These are phyloP conservation scores for Tolypocladium paradoxum DNA, from an alignment of 2,329 filamentous ascomycete genomes.

Conservation along the genomic window DNA sequence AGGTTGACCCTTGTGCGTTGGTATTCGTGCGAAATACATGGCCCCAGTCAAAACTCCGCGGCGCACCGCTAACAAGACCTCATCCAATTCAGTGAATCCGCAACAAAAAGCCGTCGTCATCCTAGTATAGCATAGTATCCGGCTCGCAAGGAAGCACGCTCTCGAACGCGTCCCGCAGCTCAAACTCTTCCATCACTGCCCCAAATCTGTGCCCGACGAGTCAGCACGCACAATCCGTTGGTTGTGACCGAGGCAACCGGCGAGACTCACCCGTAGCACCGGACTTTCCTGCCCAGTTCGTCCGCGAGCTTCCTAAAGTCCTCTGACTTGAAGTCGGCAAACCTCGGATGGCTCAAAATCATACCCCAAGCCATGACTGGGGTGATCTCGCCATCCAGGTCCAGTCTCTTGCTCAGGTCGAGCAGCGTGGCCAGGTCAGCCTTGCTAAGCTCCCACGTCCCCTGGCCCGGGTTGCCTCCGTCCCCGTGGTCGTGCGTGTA, in stretches of 20 bases:
- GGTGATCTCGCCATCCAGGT: conserved; percentile 83
- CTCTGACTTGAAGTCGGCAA: conserved; percentile 50
- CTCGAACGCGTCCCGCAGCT: conserved; percentile 67
- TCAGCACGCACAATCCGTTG: conserved; percentile 1
- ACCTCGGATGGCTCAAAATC: conserved; percentile 60
- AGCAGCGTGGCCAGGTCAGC: conserved; percentile 71
- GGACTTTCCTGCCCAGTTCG: conserved; percentile 67
- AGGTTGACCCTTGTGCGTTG: background rate
- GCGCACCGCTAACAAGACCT: background rate
- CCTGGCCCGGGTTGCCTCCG: conserved; percentile 36
- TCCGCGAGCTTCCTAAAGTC: conserved; percentile 65
- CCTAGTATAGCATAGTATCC: conserved; percentile 2
- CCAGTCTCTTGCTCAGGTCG: conserved; percentile 70
- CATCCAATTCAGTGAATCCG: background rate
- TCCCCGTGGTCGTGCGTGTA: conserved; percentile 23
- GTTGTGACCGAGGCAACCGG: background rate
- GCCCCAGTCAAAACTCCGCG: background rate
- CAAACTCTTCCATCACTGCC: conserved; percentile 55
- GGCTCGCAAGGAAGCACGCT: conserved; percentile 32
- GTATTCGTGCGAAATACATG: background rate
- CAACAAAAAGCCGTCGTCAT: too few species aligned
- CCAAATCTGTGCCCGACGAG: conserved; percentile 36
- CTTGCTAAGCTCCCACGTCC: conserved; percentile 71
- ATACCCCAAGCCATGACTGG: conserved; percentile 92
- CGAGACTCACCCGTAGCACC: conserved; percentile 75